Evolutionary conservation across 306 rosid species (phyloP).

Genomic region (Macrotyloma uniflorum): DNA sequence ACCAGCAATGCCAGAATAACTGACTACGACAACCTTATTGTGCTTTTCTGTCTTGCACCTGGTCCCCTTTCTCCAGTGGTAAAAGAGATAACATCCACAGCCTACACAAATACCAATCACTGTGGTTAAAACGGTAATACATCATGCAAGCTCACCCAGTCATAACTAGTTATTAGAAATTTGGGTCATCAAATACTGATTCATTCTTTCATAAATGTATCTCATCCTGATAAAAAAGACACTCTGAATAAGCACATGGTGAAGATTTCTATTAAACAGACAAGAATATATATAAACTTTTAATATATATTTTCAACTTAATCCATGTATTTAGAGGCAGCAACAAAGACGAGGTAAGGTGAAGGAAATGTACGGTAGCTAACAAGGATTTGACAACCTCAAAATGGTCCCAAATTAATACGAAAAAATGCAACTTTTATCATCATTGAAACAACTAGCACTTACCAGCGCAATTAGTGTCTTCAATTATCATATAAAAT

Average conservation of each 20-base stretch:
- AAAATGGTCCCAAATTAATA: conserved; percentile 8
- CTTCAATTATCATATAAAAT: neutral
- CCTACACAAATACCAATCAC: conserved; percentile 53
- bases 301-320: neutral
- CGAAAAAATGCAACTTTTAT: neutral
- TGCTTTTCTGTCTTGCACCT: conserved; percentile 50
- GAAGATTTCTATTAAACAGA: neutral
- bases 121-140: neutral
- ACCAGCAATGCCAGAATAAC: conserved; percentile 22
- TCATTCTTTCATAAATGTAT: neutral
- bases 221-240: neutral
- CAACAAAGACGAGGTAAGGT: neutral
- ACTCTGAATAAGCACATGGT: neutral
- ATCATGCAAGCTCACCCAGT: conserved; percentile 11
- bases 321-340: conserved; percentile 13
- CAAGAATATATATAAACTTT: neutral
- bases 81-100: conserved; percentile 70
- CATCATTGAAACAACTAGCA: conserved; percentile 23
- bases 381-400: conserved; percentile 2
- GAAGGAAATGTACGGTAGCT: conserved; percentile 19
- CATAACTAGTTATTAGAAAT: neutral
- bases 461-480: neutral
- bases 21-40: conserved; percentile 44
- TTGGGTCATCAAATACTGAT: neutral
- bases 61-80: conserved; percentile 48